These are phyloP conservation scores for Herpotrichia juniperi DNA, from an alignment of 2,329 filamentous ascomycete genomes.

Conservation along the genomic window DNA sequence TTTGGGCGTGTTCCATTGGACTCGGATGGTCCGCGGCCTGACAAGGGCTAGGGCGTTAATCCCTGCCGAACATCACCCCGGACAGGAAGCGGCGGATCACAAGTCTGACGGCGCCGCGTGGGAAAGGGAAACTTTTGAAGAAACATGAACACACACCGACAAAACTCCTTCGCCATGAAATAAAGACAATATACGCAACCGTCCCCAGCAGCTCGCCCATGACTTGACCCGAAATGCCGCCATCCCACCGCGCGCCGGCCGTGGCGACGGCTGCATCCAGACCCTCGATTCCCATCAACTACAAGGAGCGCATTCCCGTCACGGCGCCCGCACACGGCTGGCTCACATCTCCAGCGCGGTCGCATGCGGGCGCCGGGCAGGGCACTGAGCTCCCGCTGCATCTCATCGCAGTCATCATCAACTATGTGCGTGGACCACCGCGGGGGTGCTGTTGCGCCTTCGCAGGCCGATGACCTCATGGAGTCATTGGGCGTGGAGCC, in stretches of 20 bases:
- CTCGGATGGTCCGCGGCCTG: too few species aligned
- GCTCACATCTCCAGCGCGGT: slow-evolving; percentile 41
- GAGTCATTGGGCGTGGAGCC: neutral
- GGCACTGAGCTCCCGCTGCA: slow-evolving; percentile 60
- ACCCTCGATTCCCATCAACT: slow-evolving; percentile 1
- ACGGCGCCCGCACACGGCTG: slow-evolving; percentile 37
- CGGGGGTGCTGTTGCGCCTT: neutral
- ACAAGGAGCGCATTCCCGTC: slow-evolving; percentile 21
- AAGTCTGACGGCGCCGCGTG: neutral
- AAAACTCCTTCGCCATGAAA: neutral
- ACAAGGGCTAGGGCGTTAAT: neutral
- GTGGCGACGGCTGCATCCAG: neutral
- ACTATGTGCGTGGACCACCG: slow-evolving; percentile 53
- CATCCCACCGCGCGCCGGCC: neutral
- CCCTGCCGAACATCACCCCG: slow-evolving; percentile 1
- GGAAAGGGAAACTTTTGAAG: neutral
- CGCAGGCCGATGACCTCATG: slow-evolving; percentile 17
- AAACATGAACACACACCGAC: neutral
- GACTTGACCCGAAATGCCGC: neutral
- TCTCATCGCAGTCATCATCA: slow-evolving; percentile 62
- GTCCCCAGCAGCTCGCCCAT: neutral
- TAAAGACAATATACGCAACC: neutral
- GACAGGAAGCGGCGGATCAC: slow-evolving; percentile 13
- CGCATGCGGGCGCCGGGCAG: slow-evolving; percentile 32
- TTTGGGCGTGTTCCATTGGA: too few species aligned